A percentile compares a stretch with the other conserved stretches of the same genome.
phyloP scores from a whole-genome alignment of 495 filamentous ascomycete genomes.

The Podospora pseudopauciseta region DNA sequence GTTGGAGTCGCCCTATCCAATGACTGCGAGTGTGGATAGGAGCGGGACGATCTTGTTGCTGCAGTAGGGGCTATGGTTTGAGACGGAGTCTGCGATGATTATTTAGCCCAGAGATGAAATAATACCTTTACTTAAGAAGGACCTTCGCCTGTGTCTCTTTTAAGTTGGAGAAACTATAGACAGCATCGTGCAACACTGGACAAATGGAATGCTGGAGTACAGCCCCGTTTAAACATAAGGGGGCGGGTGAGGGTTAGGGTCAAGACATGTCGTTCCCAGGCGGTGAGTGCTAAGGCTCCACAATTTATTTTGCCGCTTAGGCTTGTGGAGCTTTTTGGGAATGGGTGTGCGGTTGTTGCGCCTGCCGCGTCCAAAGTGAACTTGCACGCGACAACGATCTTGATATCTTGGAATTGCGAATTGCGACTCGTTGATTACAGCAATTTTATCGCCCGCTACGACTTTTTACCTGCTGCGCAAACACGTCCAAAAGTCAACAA shows the following conservation, averaged over 20 bases:
- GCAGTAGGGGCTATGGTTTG: conserved; percentile 32
- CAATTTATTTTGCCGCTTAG: conserved; percentile 11
- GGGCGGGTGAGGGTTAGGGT: conserved; percentile 14
- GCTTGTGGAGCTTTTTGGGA: conserved; percentile 14
- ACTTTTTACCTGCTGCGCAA: not conserved
- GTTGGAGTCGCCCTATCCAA: conserved; percentile 84
- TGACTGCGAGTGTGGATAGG: conserved; percentile 87
- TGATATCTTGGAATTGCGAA: not conserved
- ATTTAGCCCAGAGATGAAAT: not conserved
- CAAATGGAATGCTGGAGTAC: too few species aligned
- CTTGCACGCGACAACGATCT: conserved; percentile 2
- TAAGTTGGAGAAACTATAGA: too few species aligned
- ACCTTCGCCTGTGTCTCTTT: not conserved
- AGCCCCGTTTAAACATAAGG: not conserved
- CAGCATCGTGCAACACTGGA: too few species aligned
- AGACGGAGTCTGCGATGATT: not conserved
- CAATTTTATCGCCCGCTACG: too few species aligned
- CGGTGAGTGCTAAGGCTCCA: not conserved
- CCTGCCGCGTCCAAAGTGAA: not conserved
- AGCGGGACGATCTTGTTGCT: conserved; percentile 92
- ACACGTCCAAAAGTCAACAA: not conserved
- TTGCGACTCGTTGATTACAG: not conserved
- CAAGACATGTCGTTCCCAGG: not conserved
- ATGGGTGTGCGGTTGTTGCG: not conserved
- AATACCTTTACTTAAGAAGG: not conserved